Conservation (phyloP, 1,284 basidiomycete genomes). For the Puccinia novopanici region DNA sequence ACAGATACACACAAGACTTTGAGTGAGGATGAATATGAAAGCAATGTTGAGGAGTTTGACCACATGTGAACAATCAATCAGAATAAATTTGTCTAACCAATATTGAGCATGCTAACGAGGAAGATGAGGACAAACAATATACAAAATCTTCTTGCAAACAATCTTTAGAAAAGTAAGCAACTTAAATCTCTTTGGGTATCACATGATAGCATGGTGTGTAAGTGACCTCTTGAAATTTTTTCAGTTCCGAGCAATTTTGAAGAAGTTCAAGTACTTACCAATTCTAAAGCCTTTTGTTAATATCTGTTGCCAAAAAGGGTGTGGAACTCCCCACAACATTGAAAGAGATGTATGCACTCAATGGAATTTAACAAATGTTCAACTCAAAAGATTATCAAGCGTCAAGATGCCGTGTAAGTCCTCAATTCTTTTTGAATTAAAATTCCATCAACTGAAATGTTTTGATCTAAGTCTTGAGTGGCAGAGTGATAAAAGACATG, state of each 20-base stretch:
- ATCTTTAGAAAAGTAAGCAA: conserved; percentile 1
- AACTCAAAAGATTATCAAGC: neutral
- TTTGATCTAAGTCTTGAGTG: conserved; percentile 15
- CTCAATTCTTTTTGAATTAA: neutral
- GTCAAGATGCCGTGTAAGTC: conserved; percentile 6
- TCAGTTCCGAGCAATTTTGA: neutral
- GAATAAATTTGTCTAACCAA: no score
- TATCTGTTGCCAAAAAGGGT: neutral
- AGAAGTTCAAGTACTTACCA: neutral
- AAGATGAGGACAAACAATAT: no score
- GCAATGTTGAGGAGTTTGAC: no score
- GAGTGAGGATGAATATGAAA: no score
- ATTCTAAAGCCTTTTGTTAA: conserved; percentile 7
- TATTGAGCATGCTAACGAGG: no score
- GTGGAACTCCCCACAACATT: conserved; percentile 1
- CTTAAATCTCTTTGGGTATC: no score
- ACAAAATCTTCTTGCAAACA: neutral
- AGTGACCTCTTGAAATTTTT: neutral
- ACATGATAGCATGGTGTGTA: neutral
- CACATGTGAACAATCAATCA: no score
- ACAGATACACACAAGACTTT: no score
- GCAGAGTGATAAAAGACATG: conserved; percentile 18
- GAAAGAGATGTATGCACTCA: neutral
- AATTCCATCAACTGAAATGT: neutral
- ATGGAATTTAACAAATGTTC: conserved; percentile 20